Conservation (phyloP, 805 yeast genomes). For the Cyberlindnera bimundalis region DNA sequence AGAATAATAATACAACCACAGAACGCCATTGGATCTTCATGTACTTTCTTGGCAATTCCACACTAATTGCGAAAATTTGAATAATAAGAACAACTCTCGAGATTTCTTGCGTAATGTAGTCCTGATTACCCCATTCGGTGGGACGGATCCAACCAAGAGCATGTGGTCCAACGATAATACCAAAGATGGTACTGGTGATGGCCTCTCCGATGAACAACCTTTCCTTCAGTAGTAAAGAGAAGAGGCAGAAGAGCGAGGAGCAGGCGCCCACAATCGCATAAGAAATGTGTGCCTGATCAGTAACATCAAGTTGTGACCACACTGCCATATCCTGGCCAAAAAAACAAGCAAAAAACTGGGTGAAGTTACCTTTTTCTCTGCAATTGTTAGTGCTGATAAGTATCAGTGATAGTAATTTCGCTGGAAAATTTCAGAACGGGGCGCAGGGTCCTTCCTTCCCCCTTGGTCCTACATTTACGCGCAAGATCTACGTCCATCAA, state of each 20-base stretch:
- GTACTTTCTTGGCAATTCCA: constrained; percentile 84
- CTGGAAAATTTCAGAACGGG: too few species aligned
- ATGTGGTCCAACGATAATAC: constrained; percentile 84
- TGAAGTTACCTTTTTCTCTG: too few species aligned
- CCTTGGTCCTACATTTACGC: too few species aligned
- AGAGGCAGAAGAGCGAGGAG: constrained; percentile 72
- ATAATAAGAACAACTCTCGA: constrained; percentile 79
- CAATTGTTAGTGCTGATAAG: too few species aligned
- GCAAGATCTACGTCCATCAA: too few species aligned
- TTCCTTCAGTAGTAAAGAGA: constrained; percentile 80
- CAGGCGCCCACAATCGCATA: constrained; percentile 86
- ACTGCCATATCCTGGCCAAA: constrained; percentile 8
- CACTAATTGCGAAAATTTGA: constrained; percentile 92
- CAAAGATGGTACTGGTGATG: constrained; percentile 78
- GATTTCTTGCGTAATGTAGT: constrained; percentile 74
- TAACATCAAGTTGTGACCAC: constrained; percentile 13
- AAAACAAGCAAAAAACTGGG: neutral
- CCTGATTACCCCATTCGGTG: constrained; percentile 77
- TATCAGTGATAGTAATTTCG: too few species aligned
- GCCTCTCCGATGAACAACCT: constrained; percentile 87
- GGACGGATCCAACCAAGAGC: constrained; percentile 82
- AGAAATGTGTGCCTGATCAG: constrained; percentile 60
- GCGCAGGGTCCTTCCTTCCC: too few species aligned
- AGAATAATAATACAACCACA: constrained; percentile 66
- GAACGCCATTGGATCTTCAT: constrained; percentile 81